A percentile compares a stretch with the other conserved stretches of the same genome.
Evolutionary conservation across 345 rosid species (phyloP).

Genomic region (Linum lewisii): DNA sequence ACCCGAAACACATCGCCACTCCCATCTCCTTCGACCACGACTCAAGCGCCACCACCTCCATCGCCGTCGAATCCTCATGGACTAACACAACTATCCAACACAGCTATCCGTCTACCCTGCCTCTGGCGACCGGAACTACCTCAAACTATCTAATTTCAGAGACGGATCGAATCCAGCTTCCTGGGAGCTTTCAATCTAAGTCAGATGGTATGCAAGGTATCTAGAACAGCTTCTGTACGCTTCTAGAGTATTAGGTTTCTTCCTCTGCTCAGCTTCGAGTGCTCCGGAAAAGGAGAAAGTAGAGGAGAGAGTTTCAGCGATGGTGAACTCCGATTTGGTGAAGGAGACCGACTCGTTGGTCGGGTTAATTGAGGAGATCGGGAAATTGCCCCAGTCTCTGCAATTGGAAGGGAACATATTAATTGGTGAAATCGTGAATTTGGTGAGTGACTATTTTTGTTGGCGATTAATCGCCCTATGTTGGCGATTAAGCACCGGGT

Average conservation of each 20-base stretch:
- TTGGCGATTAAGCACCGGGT: constrained; percentile 40
- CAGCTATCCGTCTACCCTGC: constrained; percentile 75
- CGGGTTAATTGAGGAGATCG: constrained; percentile 40
- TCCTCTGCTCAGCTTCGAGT: constrained; percentile 45
- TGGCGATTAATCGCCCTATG: constrained; percentile 36
- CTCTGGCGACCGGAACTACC: constrained; percentile 74
- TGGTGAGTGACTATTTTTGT: constrained; percentile 52
- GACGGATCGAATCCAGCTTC: constrained; percentile 40
- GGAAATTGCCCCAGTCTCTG: constrained; percentile 36
- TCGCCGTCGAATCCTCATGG: constrained; percentile 63
- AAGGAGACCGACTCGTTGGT: constrained; percentile 46
- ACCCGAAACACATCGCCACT: constrained; percentile 35
- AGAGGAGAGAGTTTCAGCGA: constrained; percentile 41
- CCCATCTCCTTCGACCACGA: constrained; percentile 54
- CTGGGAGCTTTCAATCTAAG: constrained; percentile 87
- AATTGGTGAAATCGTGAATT: constrained; percentile 24
- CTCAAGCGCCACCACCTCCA: constrained; percentile 66
- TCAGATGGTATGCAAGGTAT: constrained; percentile 72
- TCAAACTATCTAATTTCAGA: constrained; percentile 69
- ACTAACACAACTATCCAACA: constrained; percentile 66
- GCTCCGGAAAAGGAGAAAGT: no score
- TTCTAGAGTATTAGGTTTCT: constrained; percentile 54
- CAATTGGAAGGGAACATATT: constrained; percentile 28
- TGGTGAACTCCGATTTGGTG: constrained; percentile 37
- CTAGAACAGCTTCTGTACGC: constrained; percentile 56